Percentiles rank a stretch among this genome's conserved stretches.
Evolutionary conservation across 2,329 filamentous ascomycete genomes (phyloP).

Genomic region (Monilinia vaccinii-corymbosi): DNA sequence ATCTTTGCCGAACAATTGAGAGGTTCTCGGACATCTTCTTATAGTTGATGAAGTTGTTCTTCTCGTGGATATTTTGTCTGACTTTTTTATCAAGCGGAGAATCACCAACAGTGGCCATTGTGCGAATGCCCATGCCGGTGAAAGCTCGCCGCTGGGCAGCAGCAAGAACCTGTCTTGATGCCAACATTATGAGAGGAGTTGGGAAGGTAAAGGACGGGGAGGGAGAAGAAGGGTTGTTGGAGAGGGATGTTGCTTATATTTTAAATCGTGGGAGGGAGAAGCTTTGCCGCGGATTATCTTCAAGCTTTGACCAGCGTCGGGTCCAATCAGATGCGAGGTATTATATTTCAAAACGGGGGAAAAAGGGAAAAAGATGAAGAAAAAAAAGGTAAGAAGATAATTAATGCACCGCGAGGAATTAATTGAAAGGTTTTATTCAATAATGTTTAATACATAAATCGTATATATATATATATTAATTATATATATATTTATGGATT

Average conservation of each 20-base stretch:
- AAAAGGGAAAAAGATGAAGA: background rate
- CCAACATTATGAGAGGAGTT: conserved; percentile 49
- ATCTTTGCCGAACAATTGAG: conserved; percentile 73
- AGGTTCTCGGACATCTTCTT: conserved; percentile 99
- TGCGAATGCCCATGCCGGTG: conserved; percentile 53
- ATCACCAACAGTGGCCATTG: conserved; percentile 80
- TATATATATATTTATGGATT: background rate
- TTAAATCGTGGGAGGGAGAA: conserved; percentile 7
- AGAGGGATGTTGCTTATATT: background rate
- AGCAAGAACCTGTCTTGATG: conserved; percentile 61
- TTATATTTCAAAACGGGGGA: background rate
- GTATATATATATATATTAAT: too few species aligned
- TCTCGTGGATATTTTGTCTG: conserved; percentile 94
- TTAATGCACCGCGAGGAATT: background rate
- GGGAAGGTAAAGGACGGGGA: conserved; percentile 13
- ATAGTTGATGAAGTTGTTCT: conserved; percentile 97
- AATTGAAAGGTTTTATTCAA: background rate
- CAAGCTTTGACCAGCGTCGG: background rate
- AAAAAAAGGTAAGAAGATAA: background rate
- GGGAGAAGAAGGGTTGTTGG: conserved; percentile 14
- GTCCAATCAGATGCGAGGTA: background rate
- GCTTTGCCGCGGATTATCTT: conserved; percentile 1
- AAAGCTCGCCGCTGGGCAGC: conserved; percentile 52
- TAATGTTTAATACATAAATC: too few species aligned
- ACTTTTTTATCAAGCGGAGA: conserved; percentile 90